Percentiles rank a stretch among this genome's conserved stretches.
Conservation (phyloP, 176 grass and related monocot genomes). For the Oryza glaberrima region DNA sequence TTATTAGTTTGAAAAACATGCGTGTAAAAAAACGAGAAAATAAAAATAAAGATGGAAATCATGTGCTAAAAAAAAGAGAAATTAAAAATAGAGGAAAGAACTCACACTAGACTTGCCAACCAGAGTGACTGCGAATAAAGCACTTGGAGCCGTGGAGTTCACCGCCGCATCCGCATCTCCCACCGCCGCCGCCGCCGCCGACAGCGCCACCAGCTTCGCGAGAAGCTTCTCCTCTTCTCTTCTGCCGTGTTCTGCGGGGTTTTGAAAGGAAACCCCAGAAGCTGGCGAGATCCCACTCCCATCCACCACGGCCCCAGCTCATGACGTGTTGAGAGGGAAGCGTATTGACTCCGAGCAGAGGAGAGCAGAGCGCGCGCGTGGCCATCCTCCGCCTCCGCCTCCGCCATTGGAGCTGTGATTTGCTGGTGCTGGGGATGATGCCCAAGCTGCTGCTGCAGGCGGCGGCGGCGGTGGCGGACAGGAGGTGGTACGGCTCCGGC, state of each 20-base stretch:
- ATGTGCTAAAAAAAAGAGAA: no score
- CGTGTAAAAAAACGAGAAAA: no score
- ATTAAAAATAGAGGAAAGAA: no score
- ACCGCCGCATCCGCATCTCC: not conserved
- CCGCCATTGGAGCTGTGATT: not conserved
- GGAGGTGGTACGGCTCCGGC: constrained; percentile 35
- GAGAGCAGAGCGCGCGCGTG: not conserved
- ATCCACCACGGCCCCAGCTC: not conserved
- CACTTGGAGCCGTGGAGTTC: not conserved
- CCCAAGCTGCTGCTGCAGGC: constrained; percentile 41
- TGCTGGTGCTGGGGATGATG: constrained; percentile 25
- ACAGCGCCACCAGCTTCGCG: not conserved
- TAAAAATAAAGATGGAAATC: no score
- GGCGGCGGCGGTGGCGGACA: constrained; percentile 35
- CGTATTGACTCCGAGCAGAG: not conserved
- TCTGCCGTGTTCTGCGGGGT: not conserved
- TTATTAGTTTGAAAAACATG: no score
- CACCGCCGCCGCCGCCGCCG: not conserved
- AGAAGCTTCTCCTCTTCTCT: not conserved
- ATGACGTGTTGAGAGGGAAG: not conserved
- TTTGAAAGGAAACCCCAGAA: not conserved
- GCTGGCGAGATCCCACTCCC: not conserved
- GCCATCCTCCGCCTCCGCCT: not conserved
- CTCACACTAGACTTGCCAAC: no score
- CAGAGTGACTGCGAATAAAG: no score